These are phyloP conservation scores for Pholiota microspora DNA, from an alignment of 768 basidiomycete species.

Conservation along the genomic window DNA sequence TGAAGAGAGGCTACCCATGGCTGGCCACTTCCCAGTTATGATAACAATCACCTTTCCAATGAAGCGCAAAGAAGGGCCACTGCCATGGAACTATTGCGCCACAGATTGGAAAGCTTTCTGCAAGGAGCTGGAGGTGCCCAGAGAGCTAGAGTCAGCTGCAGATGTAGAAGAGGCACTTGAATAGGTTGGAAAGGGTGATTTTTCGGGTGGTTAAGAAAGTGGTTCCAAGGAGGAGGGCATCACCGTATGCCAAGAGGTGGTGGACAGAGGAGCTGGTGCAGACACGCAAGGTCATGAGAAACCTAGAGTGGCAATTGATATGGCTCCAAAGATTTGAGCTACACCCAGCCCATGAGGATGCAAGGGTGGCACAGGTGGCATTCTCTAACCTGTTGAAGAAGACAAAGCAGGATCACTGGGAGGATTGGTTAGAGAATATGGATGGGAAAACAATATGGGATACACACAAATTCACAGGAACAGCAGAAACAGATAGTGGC, in stretches of 20 bases:
- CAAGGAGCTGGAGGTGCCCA: neutral
- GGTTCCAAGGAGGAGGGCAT: constrained; percentile 1
- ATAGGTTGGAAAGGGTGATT: neutral
- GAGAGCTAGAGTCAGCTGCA: neutral
- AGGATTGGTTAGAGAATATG: constrained; percentile 23
- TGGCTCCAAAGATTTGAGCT: no score
- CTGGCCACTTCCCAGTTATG: constrained; percentile 33
- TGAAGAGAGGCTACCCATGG: constrained; percentile 7
- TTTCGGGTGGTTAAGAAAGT: neutral
- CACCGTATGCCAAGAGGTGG: no score
- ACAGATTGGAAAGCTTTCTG: constrained; percentile 23
- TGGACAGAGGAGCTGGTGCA: no score
- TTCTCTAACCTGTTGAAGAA: constrained; percentile 10
- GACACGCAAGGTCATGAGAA: no score
- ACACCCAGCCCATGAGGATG: no score
- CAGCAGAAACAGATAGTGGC: no score
- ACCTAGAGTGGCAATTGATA: no score
- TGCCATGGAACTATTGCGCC: no score
- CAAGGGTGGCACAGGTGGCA: constrained; percentile 15
- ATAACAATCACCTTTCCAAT: constrained; percentile 18
- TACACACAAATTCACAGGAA: no score
- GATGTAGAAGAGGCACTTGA: neutral
- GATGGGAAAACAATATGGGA: constrained; percentile 15
- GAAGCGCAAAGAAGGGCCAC: neutral
- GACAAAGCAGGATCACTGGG: constrained; percentile 26